Evolutionary conservation across 2,329 filamentous ascomycete species (phyloP).

Genomic region (Colletotrichum noveboracense): DNA sequence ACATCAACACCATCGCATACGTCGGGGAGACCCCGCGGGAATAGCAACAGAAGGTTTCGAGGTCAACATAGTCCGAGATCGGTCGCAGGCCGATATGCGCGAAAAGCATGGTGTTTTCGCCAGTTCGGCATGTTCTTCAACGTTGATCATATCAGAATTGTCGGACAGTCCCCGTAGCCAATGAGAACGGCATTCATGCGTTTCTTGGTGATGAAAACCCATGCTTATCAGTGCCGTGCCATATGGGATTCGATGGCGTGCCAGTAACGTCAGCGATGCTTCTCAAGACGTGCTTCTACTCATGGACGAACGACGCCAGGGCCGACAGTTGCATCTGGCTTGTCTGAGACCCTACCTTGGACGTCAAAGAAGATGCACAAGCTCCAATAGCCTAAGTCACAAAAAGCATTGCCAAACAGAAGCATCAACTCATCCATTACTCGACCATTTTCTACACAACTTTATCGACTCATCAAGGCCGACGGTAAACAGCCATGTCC

Average conservation of each 20-base stretch:
- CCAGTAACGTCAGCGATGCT: neutral
- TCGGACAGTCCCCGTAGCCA: neutral
- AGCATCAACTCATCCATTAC: neutral
- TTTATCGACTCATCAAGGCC: neutral
- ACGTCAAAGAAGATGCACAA: neutral
- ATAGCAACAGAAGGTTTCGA: neutral
- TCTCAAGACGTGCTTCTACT: neutral
- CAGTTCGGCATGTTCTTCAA: neutral
- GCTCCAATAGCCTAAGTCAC: neutral
- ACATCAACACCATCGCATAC: neutral
- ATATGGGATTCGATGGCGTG: neutral
- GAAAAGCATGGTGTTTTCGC: neutral
- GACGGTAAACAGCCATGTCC: neutral
- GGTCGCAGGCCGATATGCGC: neutral
- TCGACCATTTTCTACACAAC: neutral
- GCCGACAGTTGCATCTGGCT: neutral
- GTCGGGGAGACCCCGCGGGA: neutral
- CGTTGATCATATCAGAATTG: neutral
- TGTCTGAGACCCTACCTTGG: neutral
- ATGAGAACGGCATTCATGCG: neutral
- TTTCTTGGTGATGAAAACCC: accelerated
- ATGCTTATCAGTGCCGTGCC: neutral
- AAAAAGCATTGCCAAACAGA: neutral
- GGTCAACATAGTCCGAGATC: neutral
- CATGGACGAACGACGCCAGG: neutral